Conservation (phyloP, 2,329 filamentous ascomycete genomes). For the Apiospora arundinis region DNA sequence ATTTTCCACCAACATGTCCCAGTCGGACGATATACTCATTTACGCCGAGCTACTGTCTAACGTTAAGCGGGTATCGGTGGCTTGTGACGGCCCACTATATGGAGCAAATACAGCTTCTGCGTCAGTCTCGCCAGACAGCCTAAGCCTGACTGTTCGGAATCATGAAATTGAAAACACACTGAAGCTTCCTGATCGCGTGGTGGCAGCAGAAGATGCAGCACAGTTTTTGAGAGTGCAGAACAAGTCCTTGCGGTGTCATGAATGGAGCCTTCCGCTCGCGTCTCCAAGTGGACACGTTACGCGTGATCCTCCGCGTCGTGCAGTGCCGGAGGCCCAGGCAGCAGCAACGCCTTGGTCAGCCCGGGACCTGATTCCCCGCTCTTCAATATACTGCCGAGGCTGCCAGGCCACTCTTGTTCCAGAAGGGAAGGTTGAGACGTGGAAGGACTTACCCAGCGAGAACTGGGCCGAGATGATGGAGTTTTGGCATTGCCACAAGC, state of each 20-base stretch:
- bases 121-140: conserved; percentile 52
- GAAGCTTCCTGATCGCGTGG: conserved; percentile 51
- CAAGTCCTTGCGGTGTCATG: conserved; percentile 39
- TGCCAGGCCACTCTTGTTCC: conserved; percentile 48
- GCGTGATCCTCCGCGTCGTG: conserved; percentile 28
- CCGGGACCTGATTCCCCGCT: conserved; percentile 47
- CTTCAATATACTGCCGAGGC: conserved; percentile 50
- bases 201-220: conserved; percentile 35
- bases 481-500: conserved; percentile 99
- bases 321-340: conserved; percentile 43
- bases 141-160: conserved; percentile 55
- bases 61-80: conserved; percentile 68
- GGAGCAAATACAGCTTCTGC: conserved; percentile 50
- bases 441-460: conserved; percentile 95
- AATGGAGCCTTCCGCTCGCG: conserved; percentile 60
- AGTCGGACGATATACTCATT: conserved; percentile 43
- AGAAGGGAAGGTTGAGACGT: conserved; percentile 54
- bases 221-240: neutral
- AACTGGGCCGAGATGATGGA: conserved; percentile 99
- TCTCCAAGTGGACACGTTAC: neutral
- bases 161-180: conserved; percentile 43
- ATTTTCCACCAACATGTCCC: conserved; percentile 18
- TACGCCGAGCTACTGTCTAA: conserved; percentile 72
- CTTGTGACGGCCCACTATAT: conserved; percentile 55
- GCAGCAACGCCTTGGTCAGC: conserved; percentile 61